These are phyloP conservation scores for Pichia norvegensis DNA, from an alignment of 1,139 yeast genomes.

Conservation along the genomic window DNA sequence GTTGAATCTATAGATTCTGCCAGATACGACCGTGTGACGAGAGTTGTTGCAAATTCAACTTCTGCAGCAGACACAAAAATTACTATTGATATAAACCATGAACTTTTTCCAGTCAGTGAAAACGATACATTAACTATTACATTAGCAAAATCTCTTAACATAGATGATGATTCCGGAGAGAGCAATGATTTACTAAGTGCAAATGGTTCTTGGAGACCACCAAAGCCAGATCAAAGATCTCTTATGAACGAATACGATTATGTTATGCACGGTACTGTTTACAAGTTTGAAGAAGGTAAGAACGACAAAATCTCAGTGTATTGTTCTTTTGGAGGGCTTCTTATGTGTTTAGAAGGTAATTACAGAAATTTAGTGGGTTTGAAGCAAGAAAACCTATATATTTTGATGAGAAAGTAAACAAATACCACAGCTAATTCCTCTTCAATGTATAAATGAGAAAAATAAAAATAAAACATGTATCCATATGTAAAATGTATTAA, in stretches of 20 bases:
- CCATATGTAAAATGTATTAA: background rate
- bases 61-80: constrained; percentile 76
- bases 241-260: constrained; percentile 96
- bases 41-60: constrained; percentile 83
- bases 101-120: constrained; percentile 76
- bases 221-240: constrained; percentile 72
- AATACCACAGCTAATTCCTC: background rate
- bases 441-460: background rate
- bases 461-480: background rate
- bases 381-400: constrained; percentile 90
- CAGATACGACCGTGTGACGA: constrained; percentile 85
- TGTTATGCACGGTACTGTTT: constrained; percentile 97
- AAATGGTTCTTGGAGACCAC: constrained; percentile 86
- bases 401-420: constrained; percentile 64
- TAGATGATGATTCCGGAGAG: constrained; percentile 40
- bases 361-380: constrained; percentile 81
- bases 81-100: constrained; percentile 87
- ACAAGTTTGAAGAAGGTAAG: constrained; percentile 85
- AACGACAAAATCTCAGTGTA: constrained; percentile 72
- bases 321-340: constrained; percentile 91
- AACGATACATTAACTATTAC: constrained; percentile 84
- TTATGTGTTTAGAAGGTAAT: constrained; percentile 91
- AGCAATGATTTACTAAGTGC: constrained; percentile 37
- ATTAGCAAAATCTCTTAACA: constrained; percentile 63
- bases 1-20: constrained; percentile 82